Conservation (phyloP, 805 yeast genomes). For the Spathaspora sp. region DNA sequence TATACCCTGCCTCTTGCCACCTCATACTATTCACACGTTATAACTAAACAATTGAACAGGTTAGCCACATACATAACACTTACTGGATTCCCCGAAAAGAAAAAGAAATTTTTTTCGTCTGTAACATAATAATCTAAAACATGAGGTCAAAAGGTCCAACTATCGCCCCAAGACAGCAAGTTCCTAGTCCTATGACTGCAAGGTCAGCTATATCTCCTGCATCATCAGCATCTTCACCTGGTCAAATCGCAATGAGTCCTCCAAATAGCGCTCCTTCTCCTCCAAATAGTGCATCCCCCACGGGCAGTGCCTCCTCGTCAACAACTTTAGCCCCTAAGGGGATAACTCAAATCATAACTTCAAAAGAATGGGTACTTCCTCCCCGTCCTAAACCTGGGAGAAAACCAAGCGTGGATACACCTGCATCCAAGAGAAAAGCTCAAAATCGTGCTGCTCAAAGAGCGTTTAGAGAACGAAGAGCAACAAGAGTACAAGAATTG, state of each 20-base stretch:
- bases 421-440: slow-evolving; percentile 82
- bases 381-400: slow-evolving; percentile 62
- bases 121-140: not conserved
- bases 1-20: not conserved
- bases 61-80: too few species aligned
- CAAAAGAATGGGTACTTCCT: slow-evolving; percentile 57
- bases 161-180: slow-evolving; percentile 16
- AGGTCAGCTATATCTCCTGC: slow-evolving; percentile 11
- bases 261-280: slow-evolving; percentile 5
- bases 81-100: not conserved
- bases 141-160: slow-evolving; percentile 15
- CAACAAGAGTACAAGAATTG: slow-evolving; percentile 74
- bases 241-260: slow-evolving; percentile 8
- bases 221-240: slow-evolving; percentile 7
- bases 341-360: slow-evolving; percentile 49
- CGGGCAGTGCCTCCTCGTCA: not conserved
- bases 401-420: slow-evolving; percentile 69
- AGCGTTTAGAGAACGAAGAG: slow-evolving; percentile 84
- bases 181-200: slow-evolving; percentile 14
- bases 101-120: not conserved
- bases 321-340: slow-evolving; percentile 2
- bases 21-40: not conserved
- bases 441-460: slow-evolving; percentile 94
- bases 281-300: not conserved
- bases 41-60: not conserved